Conservation (phyloP, 768 basidiomycete genomes). For the Tephrocybe sp. region DNA sequence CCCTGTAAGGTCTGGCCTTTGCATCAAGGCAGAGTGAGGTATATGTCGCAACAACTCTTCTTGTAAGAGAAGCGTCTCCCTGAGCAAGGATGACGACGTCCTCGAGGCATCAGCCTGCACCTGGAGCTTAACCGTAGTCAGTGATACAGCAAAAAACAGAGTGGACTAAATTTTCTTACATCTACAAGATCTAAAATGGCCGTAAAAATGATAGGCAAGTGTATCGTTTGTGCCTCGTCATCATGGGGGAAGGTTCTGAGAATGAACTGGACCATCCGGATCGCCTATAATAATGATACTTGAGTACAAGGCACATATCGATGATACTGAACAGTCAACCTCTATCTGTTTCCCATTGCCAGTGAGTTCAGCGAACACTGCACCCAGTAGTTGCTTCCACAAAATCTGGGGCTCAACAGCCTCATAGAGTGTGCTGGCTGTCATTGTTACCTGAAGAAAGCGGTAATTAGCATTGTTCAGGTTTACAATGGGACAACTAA, state of each 20-base stretch:
- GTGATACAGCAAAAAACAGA: not conserved
- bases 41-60: constrained; percentile 55
- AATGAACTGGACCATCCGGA: constrained; percentile 71
- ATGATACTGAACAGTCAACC: constrained; percentile 33
- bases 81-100: constrained; percentile 33
- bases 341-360: constrained; percentile 44
- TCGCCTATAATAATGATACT: constrained; percentile 45
- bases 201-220: constrained; percentile 78
- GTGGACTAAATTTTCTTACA: constrained; percentile 40
- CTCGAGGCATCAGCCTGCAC: constrained; percentile 35
- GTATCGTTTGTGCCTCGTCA: constrained; percentile 80
- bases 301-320: not conserved
- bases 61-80: constrained; percentile 47
- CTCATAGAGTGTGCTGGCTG: constrained; percentile 87
- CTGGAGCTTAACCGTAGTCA: constrained; percentile 29
- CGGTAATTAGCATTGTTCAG: too few species aligned
- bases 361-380: constrained; percentile 55
- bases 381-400: constrained; percentile 75
- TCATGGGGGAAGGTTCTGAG: constrained; percentile 80
- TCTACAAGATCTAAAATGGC: constrained; percentile 63
- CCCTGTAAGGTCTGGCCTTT: constrained; percentile 47
- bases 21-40: constrained; percentile 47
- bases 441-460: constrained; percentile 62
- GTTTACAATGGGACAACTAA: too few species aligned
- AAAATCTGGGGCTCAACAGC: constrained; percentile 87